phyloP scores from a whole-genome alignment of 305 asterid species.

The Fraxinus dipetala region DNA sequence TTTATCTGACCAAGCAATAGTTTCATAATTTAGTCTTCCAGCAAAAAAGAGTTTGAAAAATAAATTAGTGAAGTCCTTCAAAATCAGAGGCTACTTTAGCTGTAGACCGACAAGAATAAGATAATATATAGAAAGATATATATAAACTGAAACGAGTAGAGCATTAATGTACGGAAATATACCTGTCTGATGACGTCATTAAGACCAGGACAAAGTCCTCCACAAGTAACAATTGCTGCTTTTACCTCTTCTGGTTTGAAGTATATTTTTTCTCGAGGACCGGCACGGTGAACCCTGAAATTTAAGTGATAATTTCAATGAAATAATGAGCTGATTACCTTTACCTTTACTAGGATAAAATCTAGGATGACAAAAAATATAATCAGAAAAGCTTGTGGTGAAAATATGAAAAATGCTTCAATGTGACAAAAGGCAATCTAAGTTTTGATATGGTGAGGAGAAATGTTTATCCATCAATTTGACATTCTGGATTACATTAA shows the following conservation, averaged over 20 bases:
- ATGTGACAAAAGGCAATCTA: neutral
- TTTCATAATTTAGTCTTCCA: neutral
- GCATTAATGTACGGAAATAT: constrained; percentile 9
- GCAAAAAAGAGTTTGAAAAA: neutral
- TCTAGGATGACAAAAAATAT: neutral
- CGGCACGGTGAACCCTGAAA: constrained; percentile 97
- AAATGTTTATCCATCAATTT: constrained; percentile 1
- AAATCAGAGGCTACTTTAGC: neutral
- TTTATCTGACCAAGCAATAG: constrained; percentile 10
- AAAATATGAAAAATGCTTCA: neutral
- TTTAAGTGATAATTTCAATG: neutral
- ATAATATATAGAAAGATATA: constrained; percentile 2
- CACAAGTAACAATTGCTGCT: constrained; percentile 97
- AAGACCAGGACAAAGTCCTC: constrained; percentile 99
- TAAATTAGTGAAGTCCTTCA: neutral
- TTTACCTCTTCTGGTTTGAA: constrained; percentile 93
- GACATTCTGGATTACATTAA: constrained; percentile 17
- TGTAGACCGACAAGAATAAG: neutral
- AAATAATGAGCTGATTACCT: neutral
- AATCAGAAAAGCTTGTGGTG: neutral
- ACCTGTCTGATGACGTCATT: constrained; percentile 97
- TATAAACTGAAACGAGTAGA: constrained; percentile 3
- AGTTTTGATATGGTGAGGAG: neutral
- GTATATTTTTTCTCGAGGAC: constrained; percentile 89
- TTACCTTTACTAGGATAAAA: neutral